Percentiles rank a stretch among this genome's conserved stretches.
Conservation (phyloP, 1,284 basidiomycete genomes). For the Laetiporus sulphureus region DNA sequence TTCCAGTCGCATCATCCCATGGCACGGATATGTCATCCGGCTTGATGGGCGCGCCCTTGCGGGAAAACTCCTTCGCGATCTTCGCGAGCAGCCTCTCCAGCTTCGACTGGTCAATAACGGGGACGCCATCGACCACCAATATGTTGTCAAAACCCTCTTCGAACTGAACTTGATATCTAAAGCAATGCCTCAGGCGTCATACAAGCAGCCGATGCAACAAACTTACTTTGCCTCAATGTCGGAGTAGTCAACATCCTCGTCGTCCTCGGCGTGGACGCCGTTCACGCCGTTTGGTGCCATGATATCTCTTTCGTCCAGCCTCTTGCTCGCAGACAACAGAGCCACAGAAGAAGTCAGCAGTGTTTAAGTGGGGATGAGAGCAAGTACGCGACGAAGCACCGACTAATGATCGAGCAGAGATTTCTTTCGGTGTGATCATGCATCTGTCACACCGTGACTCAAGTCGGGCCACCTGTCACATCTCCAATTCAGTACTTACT, state of each 20-base stretch:
- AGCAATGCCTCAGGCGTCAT: slow-evolving; percentile 9
- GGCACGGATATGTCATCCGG: slow-evolving; percentile 76
- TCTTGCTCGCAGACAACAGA: too few species aligned
- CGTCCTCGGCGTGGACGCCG: slow-evolving; percentile 25
- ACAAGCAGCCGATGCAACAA: background rate
- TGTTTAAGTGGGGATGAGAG: too few species aligned
- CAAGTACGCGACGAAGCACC: too few species aligned
- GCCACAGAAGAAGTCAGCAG: too few species aligned
- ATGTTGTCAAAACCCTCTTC: slow-evolving; percentile 85
- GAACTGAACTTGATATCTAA: slow-evolving; percentile 75
- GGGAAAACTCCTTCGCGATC: slow-evolving; percentile 78
- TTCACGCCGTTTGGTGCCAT: slow-evolving; percentile 27
- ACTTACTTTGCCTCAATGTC: slow-evolving; percentile 91
- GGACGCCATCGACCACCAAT: slow-evolving; percentile 82
- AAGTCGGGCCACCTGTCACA: too few species aligned
- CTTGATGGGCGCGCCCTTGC: slow-evolving; percentile 74
- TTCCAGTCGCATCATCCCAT: slow-evolving; percentile 73
- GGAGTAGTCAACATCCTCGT: slow-evolving; percentile 84
- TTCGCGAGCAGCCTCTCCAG: slow-evolving; percentile 72
- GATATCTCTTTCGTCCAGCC: too few species aligned
- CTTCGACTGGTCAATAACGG: slow-evolving; percentile 80
- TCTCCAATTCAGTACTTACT: too few species aligned
- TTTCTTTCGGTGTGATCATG: too few species aligned
- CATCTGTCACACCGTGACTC: too few species aligned
- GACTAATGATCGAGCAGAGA: too few species aligned